Evolutionary conservation across 2,329 filamentous ascomycete species (phyloP).

Genomic region (Arthrobotrys conoides): DNA sequence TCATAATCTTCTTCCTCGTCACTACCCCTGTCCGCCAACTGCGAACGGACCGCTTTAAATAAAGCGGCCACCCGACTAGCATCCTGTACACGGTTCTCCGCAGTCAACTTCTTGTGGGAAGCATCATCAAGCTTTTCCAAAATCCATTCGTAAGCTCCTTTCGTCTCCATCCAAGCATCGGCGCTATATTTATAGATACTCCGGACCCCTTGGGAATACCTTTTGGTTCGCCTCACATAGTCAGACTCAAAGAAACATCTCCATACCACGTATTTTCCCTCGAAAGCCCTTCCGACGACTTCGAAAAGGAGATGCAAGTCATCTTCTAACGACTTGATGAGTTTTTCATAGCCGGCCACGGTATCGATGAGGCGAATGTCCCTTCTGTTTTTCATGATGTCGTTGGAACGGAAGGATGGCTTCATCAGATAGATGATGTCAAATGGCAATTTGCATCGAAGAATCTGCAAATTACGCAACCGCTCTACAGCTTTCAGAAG

Average conservation of each 20-base stretch:
- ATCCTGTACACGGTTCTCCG: neutral
- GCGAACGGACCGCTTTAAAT: neutral
- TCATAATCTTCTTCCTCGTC: too few relatives aligned
- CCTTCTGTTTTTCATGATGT: neutral
- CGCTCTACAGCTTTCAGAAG: conserved; percentile 20
- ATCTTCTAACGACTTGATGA: conserved; percentile 11
- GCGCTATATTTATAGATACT: conserved; percentile 1
- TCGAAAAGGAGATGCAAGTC: conserved; percentile 29
- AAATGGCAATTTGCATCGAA: conserved; percentile 15
- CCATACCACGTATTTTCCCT: conserved; percentile 6
- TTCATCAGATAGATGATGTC: conserved; percentile 30
- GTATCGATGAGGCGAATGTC: conserved; percentile 18
- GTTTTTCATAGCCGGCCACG: conserved; percentile 6
- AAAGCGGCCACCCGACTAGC: neutral
- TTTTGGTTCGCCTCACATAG: neutral
- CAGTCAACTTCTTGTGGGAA: neutral
- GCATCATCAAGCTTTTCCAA: neutral
- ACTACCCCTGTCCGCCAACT: too few relatives aligned
- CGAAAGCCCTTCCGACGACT: neutral
- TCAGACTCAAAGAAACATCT: neutral
- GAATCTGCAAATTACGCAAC: conserved; percentile 32
- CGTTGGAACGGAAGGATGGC: neutral
- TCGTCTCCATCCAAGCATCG: conserved; percentile 37
- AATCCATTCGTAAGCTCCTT: conserved; percentile 33
- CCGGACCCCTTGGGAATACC: neutral